A percentile compares a stretch with the other conserved stretches of the same genome.
Conservation (phyloP, 1,284 basidiomycete genomes). For the Puccinia novopanici region DNA sequence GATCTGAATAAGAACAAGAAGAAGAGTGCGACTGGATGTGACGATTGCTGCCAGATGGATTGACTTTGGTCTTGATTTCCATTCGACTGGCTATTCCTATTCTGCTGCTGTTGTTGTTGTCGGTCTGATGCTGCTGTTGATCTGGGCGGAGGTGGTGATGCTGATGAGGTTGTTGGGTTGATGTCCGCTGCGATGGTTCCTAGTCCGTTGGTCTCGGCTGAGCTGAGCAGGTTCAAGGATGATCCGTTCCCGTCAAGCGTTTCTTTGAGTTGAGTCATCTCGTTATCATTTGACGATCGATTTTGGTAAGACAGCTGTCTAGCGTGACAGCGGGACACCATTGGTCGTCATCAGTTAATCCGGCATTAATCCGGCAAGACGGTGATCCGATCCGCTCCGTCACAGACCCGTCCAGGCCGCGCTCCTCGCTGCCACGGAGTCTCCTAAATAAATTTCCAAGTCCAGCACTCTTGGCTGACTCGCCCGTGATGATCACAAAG, state of each 20-base stretch:
- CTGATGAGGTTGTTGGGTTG: not conserved
- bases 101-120: constrained; percentile 28
- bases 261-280: constrained; percentile 20
- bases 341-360: no score
- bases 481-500: no score
- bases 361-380: no score
- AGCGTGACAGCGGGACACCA: no score
- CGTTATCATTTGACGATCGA: no score
- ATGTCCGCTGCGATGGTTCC: constrained; percentile 39
- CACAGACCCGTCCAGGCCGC: no score
- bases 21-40: constrained; percentile 79
- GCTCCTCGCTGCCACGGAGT: no score
- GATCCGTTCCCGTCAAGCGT: constrained; percentile 20
- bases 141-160: constrained; percentile 7
- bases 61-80: constrained; percentile 7
- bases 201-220: constrained; percentile 32
- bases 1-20: constrained; percentile 82
- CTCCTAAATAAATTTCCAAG: no score
- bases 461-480: no score
- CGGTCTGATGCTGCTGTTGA: not conserved
- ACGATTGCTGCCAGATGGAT: constrained; percentile 64
- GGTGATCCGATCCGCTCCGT: no score
- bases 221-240: constrained; percentile 31
- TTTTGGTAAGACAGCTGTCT: no score
- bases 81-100: not conserved